These are phyloP conservation scores for Raphidocelis subcapitata DNA, from an alignment of 139 green algal species.

Conservation along the genomic window DNA sequence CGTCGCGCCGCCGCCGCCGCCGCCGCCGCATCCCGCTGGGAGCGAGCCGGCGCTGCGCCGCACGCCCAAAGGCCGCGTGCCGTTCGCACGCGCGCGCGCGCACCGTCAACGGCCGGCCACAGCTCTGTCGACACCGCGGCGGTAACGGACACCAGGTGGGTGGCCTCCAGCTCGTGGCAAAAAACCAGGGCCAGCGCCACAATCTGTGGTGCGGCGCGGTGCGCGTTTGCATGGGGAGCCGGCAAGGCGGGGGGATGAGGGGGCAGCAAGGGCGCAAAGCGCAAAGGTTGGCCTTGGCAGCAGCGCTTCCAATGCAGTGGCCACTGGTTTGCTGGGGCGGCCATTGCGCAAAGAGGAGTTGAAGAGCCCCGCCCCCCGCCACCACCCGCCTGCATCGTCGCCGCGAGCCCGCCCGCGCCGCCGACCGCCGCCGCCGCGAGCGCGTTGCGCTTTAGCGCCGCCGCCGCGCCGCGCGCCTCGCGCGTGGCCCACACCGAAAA, in stretches of 20 bases:
- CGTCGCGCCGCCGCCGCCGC: neutral
- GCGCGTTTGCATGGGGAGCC: too few species aligned
- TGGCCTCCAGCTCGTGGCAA: conserved; percentile 30
- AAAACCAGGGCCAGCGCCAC: conserved; percentile 26
- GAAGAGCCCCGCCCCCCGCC: too few species aligned
- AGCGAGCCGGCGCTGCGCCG: neutral
- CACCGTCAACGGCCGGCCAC: conserved; percentile 26
- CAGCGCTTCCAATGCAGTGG: neutral
- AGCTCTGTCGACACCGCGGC: conserved; percentile 23
- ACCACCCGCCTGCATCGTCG: conserved; percentile 25
- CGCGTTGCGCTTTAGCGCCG: conserved; percentile 27
- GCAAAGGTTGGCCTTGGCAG: neutral
- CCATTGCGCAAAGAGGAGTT: neutral
- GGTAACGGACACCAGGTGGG: conserved; percentile 26
- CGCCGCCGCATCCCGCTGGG: neutral
- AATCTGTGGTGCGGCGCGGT: conserved; percentile 6
- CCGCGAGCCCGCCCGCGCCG: conserved; percentile 7
- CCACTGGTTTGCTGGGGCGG: neutral
- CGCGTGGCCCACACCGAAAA: conserved; percentile 32
- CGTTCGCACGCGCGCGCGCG: neutral
- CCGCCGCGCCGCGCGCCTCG: conserved; percentile 11
- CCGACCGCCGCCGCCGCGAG: conserved; percentile 25
- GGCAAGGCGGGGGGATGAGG: neutral
- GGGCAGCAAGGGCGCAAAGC: neutral
- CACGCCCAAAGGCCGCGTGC: neutral